Evolutionary conservation across 1,139 yeast species (phyloP).

Genomic region (Kodamaea alishanica): DNA sequence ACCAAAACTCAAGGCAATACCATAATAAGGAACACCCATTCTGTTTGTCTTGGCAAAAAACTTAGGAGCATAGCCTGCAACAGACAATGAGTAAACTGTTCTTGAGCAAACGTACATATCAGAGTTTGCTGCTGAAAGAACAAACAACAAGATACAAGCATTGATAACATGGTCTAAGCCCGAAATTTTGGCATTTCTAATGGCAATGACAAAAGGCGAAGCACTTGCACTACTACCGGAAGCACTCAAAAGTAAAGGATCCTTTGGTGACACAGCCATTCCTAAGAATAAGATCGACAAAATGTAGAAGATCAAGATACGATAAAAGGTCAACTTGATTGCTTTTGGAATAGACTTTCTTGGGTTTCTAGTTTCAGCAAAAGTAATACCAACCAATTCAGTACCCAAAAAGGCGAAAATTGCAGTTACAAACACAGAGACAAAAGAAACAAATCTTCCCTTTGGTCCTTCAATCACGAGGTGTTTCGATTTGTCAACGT

Average conservation of each 20-base stretch:
- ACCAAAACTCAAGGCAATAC: slow-evolving; percentile 33
- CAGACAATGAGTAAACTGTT: slow-evolving; percentile 42
- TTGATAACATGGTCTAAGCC: slow-evolving; percentile 47
- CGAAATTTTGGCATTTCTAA: slow-evolving; percentile 38
- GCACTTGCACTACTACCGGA: slow-evolving; percentile 59
- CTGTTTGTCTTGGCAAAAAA: slow-evolving; percentile 55
- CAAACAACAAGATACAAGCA: slow-evolving; percentile 44
- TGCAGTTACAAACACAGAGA: slow-evolving; percentile 67
- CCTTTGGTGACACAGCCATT: slow-evolving; percentile 70
- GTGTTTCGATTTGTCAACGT: slow-evolving; percentile 28
- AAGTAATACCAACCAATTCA: slow-evolving; percentile 65
- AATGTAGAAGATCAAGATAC: slow-evolving; percentile 69
- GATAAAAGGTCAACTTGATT: slow-evolving; percentile 68
- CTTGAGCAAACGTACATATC: slow-evolving; percentile 48
- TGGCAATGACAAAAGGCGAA: slow-evolving; percentile 66
- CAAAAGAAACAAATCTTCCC: slow-evolving; percentile 63
- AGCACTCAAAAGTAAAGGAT: slow-evolving; percentile 46
- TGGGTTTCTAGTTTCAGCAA: slow-evolving; percentile 76
- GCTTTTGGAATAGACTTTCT: slow-evolving; percentile 76
- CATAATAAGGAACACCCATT: slow-evolving; percentile 59
- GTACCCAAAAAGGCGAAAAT: slow-evolving; percentile 75
- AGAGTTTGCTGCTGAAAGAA: slow-evolving; percentile 46
- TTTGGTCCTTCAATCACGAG: slow-evolving; percentile 31
- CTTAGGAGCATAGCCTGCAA: slow-evolving; percentile 43
- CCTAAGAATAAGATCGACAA: slow-evolving; percentile 66